Percentiles rank a stretch among this genome's conserved stretches.
Evolutionary conservation across 495 filamentous ascomycete genomes (phyloP).

Genomic region (Echria macrotheca): DNA sequence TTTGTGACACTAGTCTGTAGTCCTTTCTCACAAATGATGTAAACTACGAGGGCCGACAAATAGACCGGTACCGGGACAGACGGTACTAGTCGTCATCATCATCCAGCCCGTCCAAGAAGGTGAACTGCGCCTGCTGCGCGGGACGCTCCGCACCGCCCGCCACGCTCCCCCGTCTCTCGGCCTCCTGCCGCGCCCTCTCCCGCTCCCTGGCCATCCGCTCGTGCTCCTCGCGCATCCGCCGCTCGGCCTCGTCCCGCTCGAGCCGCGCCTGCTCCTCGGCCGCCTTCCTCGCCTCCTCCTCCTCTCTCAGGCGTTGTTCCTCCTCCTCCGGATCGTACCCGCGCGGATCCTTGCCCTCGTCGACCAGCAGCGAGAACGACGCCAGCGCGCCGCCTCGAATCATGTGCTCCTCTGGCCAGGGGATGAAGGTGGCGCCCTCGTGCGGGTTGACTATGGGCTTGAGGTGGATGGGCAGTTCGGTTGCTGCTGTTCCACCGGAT

Average conservation of each 20-base stretch:
- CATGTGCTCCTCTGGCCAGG: slow-evolving; percentile 62
- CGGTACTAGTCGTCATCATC: slow-evolving; percentile 49
- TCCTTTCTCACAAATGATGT: too few relatives aligned
- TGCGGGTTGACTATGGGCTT: slow-evolving; percentile 48
- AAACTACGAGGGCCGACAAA: too few relatives aligned
- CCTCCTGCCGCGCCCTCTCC: slow-evolving; percentile 40
- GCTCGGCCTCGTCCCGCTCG: slow-evolving; percentile 40
- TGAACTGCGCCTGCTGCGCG: slow-evolving; percentile 42
- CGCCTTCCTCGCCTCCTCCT: slow-evolving; percentile 32
- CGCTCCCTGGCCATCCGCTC: slow-evolving; percentile 30
- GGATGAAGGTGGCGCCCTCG: slow-evolving; percentile 48
- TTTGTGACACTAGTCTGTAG: too few relatives aligned
- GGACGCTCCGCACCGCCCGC: slow-evolving; percentile 12
- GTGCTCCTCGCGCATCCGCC: slow-evolving; percentile 30
- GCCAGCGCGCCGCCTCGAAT: slow-evolving; percentile 61
- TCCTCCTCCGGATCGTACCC: slow-evolving; percentile 50
- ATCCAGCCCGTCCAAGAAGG: slow-evolving; percentile 47
- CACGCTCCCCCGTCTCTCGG: slow-evolving; percentile 34
- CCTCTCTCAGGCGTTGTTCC: slow-evolving; percentile 36
- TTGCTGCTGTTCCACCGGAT: slow-evolving; percentile 12
- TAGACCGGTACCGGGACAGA: too few relatives aligned
- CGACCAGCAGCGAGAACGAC: slow-evolving; percentile 49
- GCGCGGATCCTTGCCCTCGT: slow-evolving; percentile 52
- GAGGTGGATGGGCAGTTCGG: slow-evolving; percentile 34
- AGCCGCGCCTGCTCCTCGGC: slow-evolving; percentile 39